Base-by-base conservation (phyloP, 2,329 filamentous ascomycete species). In the Fonsecaea multimorphosa region DNA sequence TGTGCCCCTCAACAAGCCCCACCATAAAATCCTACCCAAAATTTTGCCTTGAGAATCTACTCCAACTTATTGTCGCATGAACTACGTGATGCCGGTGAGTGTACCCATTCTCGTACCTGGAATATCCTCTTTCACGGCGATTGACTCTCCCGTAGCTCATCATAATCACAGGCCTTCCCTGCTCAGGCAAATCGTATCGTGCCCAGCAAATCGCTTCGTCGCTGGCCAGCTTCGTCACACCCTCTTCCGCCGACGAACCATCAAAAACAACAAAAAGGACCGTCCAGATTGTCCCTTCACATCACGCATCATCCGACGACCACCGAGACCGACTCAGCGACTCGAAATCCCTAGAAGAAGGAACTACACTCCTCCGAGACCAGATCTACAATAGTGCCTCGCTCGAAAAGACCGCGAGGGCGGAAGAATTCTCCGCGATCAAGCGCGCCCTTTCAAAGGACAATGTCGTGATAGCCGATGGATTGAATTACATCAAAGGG, bases 401-500 rank as follows among this genome's bases (percentile, higher is more conserved):
- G 1, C 64, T 60, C 36, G 87, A 89, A 74, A 89, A 89, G 75
- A 85, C 87, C 76, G 86, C 86, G 2, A 84, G 87, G 2, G 87
- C 86, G 29, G 83, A 86, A 22, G 83, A 86, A 65, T 86, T 86
- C 71, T 85, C 85, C 11, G 85, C 86, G 66, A 83, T 88, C 64
- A 89, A 88, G 76, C 81, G 87, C 36, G 77, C 81, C 24, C 76
- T 89, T 53, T 81, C 81, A 19, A 81, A 81, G 57, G 84, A 88
- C 73, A 84, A 81, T 55, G 83, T 89, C 64, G 86, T 89, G 51
- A 84, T 89, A 58, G 83, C 87, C 1, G 87, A 89, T 75, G 85
- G 84, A 34, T 81, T 88, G 78, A 89, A 89, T 74, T 89, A 89
- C 75, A 89, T 89, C 78, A 89, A 89, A 75, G 87, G 87, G 22